Base-by-base conservation (phyloP, 176 grass and related monocot species). In the Canna indica region DNA sequence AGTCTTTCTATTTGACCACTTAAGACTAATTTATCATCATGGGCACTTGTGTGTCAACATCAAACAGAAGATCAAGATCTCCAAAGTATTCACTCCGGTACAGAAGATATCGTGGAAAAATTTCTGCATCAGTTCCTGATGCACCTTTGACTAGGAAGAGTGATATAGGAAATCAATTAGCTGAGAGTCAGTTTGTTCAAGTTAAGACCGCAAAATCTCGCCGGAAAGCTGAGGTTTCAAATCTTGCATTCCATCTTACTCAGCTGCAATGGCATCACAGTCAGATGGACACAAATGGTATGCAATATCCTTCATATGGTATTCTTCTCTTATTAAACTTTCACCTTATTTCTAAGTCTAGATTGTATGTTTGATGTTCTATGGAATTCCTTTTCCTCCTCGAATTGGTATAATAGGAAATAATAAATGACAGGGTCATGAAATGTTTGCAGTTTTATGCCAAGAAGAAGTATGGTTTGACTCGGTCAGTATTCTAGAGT, bases 401-500 rank as follows among this genome's bases (percentile, higher is more conserved):
- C 26, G 13, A 28, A 41, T 59, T 73, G 27, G 47, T 24, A 12
- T 14, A 38, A 35, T 26, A 4, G 24, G 25, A 26, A 36, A 38
- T 28, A 25, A 22, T 4, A 57, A 28, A 15, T 58, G 50, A 72
- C 70, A 15, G 33, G 32, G 31, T 11, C 10, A 75, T 22, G 36
- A 75, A 47, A 35, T 12, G 71, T 79, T 9, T 87, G 38, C 79
- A 96, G 93, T 89, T 74, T 48, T 96, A 32, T 85, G 86, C 63
- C 79, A 91, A 78, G 93, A 96, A 85, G 93, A 96, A 77, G 93
- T 81, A 44, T 91, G 88, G 94, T 93, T 93, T 35, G 86, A 93
- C 76, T 93, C 86, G 44, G 74, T 93, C 45, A 93, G 89, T 70
- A 90, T 93, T 75, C 75, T 99, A 62, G 94, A 82, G 12, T 99